Evolutionary conservation across 2,329 filamentous ascomycete genomes (phyloP), one percentile per base, ranked within the genome.

Genomic region (Colletotrichum sp.): DNA sequence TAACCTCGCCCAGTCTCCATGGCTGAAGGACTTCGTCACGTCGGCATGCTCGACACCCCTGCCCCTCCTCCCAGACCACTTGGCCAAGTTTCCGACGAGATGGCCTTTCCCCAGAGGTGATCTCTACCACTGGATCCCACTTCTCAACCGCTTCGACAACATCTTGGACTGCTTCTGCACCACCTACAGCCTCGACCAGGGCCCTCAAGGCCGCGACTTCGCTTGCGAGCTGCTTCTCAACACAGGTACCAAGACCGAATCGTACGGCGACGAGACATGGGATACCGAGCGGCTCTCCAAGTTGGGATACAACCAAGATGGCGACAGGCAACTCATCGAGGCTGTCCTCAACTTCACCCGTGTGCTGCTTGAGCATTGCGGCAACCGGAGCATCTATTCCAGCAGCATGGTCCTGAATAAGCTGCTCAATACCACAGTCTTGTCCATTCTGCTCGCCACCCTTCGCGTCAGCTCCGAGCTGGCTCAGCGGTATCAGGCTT

Each of bases 91-190:
- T 83, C 96, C 96, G 75, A 93, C 93, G 78, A 90, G 94, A 90
- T 99, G 97, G 97, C 96, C 96, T 3, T 98, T 99, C 82, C 96
- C 96, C 52, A 92, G 96, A 84, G 98, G 97, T 77, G 97, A 99
- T 84, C 89, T 99, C 34, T 99, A 99, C 84, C 96, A 99, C 88
- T 99, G 98, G 98, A 98, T 99, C 79, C 94, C 95, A 32, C 90
- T 98, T 28, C 87, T 99, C 76, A 98, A 99, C 85, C 94, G 96
- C 74, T 99, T 99, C 85, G 97, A 99, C 85, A 92, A 91, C 81
- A 93, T 99, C 78, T 88, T 99, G 55, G 95, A 98, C 80, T 89
- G 92, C 52, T 96, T 98, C 83, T 95, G 93, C 84, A 89, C 91
- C 72, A 93, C 92, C 78, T 99, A 99, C 86, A 92, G 92, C 77